Conservation (phyloP, 345 rosid genomes). For the Acer yangbiense region DNA sequence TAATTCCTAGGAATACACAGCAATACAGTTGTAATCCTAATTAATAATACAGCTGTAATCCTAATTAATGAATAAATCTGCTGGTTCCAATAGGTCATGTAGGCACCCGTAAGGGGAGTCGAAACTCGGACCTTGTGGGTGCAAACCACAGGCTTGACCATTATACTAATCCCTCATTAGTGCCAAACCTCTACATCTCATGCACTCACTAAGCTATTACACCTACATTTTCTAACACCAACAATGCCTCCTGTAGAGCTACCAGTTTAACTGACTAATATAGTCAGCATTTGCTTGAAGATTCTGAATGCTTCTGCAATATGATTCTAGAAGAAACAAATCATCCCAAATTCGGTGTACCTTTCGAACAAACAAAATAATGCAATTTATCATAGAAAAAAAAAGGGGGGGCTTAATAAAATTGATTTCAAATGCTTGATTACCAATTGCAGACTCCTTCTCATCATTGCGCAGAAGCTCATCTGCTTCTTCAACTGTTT, state of each 20-base stretch:
- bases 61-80: too few species aligned
- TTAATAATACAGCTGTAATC: too few species aligned
- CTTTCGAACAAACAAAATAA: background rate
- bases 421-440: background rate
- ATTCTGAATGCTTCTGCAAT: background rate
- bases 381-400: background rate
- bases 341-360: background rate
- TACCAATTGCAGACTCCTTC: constrained; percentile 79
- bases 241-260: background rate
- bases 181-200: background rate
- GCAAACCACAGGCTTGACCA: too few species aligned
- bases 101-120: too few species aligned
- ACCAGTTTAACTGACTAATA: background rate
- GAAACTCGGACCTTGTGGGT: too few species aligned
- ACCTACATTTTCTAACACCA: too few species aligned
- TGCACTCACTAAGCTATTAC: background rate
- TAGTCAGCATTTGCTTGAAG: background rate
- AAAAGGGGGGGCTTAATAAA: background rate
- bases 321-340: background rate
- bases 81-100: too few species aligned
- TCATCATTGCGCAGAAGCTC: constrained; percentile 63
- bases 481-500: constrained; percentile 80
- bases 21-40: too few species aligned
- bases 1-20: too few species aligned
- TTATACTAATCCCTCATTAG: too few species aligned